Evolutionary conservation across 768 basidiomycete genomes (phyloP).

Genomic region (Pulveroboletus frians): DNA sequence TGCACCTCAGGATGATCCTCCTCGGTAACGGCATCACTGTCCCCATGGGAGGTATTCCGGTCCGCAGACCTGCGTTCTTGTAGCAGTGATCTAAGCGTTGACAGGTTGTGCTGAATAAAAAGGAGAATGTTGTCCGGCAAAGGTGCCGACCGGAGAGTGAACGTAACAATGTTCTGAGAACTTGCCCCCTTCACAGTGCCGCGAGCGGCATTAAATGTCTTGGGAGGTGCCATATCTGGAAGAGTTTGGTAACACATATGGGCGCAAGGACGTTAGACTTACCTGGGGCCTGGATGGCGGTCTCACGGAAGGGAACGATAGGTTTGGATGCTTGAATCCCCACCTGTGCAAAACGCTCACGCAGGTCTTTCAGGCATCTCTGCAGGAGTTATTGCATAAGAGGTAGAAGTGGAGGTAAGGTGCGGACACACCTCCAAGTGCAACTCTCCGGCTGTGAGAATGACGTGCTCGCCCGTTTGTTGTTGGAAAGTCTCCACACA

Average conservation of each 20-base stretch:
- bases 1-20: slow-evolving; percentile 40
- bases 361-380: slow-evolving; percentile 95
- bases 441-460: slow-evolving; percentile 91
- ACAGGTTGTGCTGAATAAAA: slow-evolving; percentile 73
- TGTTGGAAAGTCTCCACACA: slow-evolving; percentile 98
- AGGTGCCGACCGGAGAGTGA: slow-evolving; percentile 78
- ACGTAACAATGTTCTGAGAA: slow-evolving; percentile 67
- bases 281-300: slow-evolving; percentile 79
- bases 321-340: slow-evolving; percentile 93
- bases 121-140: slow-evolving; percentile 65
- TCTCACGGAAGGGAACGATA: slow-evolving; percentile 97
- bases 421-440: slow-evolving; percentile 76
- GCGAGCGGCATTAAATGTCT: slow-evolving; percentile 60
- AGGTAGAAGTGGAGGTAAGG: not conserved
- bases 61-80: slow-evolving; percentile 42
- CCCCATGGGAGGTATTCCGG: slow-evolving; percentile 18
- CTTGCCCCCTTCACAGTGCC: slow-evolving; percentile 75
- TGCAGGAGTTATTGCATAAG: slow-evolving; percentile 28
- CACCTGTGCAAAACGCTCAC: slow-evolving; percentile 89
- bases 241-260: not conserved
- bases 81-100: slow-evolving; percentile 56
- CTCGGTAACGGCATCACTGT: slow-evolving; percentile 22
- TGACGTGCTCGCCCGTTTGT: slow-evolving; percentile 95
- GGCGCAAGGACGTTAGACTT: slow-evolving; percentile 3
- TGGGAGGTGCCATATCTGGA: slow-evolving; percentile 84